Percentiles rank a stretch among this genome's conserved stretches.
These are phyloP conservation scores for Peterozyma xylosa DNA, from an alignment of 805 yeast species.

Conservation along the genomic window DNA sequence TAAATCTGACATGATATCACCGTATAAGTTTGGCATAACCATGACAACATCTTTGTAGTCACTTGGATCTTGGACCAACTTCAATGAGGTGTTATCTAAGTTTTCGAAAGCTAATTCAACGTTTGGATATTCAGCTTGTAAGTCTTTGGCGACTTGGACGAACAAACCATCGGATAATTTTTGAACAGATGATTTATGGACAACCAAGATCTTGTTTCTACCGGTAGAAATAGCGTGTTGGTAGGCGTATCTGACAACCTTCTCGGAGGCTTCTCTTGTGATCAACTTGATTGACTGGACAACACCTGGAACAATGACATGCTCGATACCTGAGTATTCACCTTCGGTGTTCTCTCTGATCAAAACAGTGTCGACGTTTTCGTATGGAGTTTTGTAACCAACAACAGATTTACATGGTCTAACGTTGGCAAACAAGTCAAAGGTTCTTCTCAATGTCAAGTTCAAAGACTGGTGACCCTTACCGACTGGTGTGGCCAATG, in stretches of 20 bases:
- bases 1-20: slow-evolving; percentile 97
- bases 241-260: slow-evolving; percentile 93
- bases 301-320: slow-evolving; percentile 95
- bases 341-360: slow-evolving; percentile 99
- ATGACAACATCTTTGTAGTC: slow-evolving; percentile 80
- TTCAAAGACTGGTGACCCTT: slow-evolving; percentile 98
- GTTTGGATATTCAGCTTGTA: slow-evolving; percentile 89
- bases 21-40: slow-evolving; percentile 99
- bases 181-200: slow-evolving; percentile 98
- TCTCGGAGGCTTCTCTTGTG: slow-evolving; percentile 93
- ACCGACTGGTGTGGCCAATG: slow-evolving; percentile 97
- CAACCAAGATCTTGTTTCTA: slow-evolving; percentile 86
- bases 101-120: slow-evolving; percentile 77
- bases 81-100: slow-evolving; percentile 92
- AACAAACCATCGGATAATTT: slow-evolving; percentile 97
- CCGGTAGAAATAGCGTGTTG: slow-evolving; percentile 88
- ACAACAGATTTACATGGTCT: slow-evolving; percentile 93
- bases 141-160: slow-evolving; percentile 82
- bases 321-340: slow-evolving; percentile 99
- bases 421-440: slow-evolving; percentile 92
- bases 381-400: slow-evolving; percentile 89
- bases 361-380: slow-evolving; percentile 86
- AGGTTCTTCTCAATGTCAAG: slow-evolving; percentile 95
- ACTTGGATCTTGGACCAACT: slow-evolving; percentile 82
- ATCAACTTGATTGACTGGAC: slow-evolving; percentile 96